phyloP scores from a whole-genome alignment of 2,329 filamentous ascomycete genomes.

The Pseudogymnoascus sp. region DNA sequence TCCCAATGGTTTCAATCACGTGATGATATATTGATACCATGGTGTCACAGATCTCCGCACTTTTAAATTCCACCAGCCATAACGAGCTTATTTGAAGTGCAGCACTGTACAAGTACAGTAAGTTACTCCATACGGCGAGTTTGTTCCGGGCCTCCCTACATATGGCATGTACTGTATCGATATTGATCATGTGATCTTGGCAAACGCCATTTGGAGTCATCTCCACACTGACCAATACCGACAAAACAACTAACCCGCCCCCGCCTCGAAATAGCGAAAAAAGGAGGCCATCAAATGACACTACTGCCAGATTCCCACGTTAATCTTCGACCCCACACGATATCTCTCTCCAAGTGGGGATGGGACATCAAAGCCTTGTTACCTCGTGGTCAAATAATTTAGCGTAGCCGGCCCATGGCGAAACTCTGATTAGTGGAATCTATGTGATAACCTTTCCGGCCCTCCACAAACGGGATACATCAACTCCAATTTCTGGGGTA shows the following conservation, averaged over 20 bases:
- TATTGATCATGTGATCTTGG: constrained; percentile 6
- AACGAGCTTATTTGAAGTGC: constrained; percentile 1
- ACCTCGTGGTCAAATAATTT: neutral
- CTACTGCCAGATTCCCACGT: neutral
- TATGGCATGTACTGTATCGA: neutral
- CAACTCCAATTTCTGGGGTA: constrained; percentile 3
- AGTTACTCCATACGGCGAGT: neutral
- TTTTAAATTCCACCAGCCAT: constrained; percentile 8
- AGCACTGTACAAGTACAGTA: neutral
- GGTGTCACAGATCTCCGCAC: neutral
- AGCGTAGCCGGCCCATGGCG: neutral
- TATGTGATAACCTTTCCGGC: neutral
- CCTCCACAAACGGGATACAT: constrained; percentile 1
- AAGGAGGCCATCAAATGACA: neutral
- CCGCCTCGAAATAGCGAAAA: neutral
- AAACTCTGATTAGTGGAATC: constrained; percentile 5
- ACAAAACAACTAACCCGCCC: constrained; percentile 4
- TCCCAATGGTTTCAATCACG: neutral
- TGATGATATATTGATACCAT: neutral
- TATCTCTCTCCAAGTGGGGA: constrained; percentile 4
- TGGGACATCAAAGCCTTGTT: neutral
- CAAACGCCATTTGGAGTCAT: neutral
- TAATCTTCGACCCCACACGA: neutral
- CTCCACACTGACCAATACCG: neutral
- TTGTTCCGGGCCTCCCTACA: neutral